Percentiles rank a stretch among this genome's conserved stretches.
These are phyloP conservation scores for Trypanosoma avium DNA, from an alignment of 208 protist genomes.

Conservation along the genomic window DNA sequence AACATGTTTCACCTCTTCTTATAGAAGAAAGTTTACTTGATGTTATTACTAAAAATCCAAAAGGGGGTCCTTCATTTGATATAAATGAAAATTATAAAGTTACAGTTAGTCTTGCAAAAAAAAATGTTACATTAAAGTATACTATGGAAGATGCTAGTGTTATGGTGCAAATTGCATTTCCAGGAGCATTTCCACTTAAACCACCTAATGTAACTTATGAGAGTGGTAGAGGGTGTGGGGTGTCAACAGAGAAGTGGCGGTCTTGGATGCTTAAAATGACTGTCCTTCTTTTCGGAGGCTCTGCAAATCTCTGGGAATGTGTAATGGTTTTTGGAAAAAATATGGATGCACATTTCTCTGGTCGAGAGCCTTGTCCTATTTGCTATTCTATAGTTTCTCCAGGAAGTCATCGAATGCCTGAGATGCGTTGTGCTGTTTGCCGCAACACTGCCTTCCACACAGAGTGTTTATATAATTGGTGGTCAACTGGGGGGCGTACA, in stretches of 20 bases:
- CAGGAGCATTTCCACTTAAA: slow-evolving; percentile 68
- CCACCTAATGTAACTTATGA: slow-evolving; percentile 52
- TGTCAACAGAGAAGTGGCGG: slow-evolving; percentile 80
- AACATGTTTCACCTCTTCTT: slow-evolving; percentile 67
- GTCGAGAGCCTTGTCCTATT: slow-evolving; percentile 90
- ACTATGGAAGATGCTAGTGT: slow-evolving; percentile 84
- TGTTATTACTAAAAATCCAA: slow-evolving; percentile 68
- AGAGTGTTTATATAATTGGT: slow-evolving; percentile 90
- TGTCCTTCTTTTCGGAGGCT: slow-evolving; percentile 75
- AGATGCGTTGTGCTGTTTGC: slow-evolving; percentile 86
- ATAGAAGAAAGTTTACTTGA: slow-evolving; percentile 74
- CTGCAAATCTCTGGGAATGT: slow-evolving; percentile 81
- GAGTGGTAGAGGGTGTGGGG: slow-evolving; percentile 62
- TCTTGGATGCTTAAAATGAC: slow-evolving; percentile 92
- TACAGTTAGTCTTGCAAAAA: slow-evolving; percentile 51
- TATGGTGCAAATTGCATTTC: slow-evolving; percentile 70
- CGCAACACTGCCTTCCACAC: slow-evolving; percentile 86
- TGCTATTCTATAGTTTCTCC: slow-evolving; percentile 89
- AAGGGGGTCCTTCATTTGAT: slow-evolving; percentile 61
- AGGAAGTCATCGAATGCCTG: slow-evolving; percentile 75
- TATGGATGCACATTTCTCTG: slow-evolving; percentile 88
- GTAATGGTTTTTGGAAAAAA: slow-evolving; percentile 87
- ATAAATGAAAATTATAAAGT: slow-evolving; percentile 69
- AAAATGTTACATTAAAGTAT: slow-evolving; percentile 68
- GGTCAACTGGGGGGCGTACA: slow-evolving; percentile 73